Conservation (phyloP, 306 rosid genomes). For the Trichosanthes truncata region DNA sequence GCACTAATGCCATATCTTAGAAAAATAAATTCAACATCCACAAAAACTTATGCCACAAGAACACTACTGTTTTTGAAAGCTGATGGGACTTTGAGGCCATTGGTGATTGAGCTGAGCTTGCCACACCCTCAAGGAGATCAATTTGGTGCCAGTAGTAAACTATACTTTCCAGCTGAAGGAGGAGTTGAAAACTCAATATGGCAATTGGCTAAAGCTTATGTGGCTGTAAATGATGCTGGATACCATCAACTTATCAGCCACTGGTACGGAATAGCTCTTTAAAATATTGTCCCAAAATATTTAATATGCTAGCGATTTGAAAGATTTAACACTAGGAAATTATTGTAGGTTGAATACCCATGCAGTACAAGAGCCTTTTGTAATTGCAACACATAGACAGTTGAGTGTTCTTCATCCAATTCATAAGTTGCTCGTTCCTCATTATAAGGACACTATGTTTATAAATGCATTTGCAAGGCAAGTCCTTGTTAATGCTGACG, state of each 20-base stretch:
- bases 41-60: slow-evolving; percentile 60
- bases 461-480: slow-evolving; percentile 59
- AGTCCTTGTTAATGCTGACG: slow-evolving; percentile 58
- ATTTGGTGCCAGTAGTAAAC: slow-evolving; percentile 45
- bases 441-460: slow-evolving; percentile 76
- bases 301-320: too few relatives aligned
- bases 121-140: slow-evolving; percentile 48
- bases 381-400: slow-evolving; percentile 63
- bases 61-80: slow-evolving; percentile 49
- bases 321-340: too few relatives aligned
- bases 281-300: too few relatives aligned
- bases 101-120: slow-evolving; percentile 70
- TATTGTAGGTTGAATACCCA: slow-evolving; percentile 59
- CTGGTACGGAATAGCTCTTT: slow-evolving; percentile 33
- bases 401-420: slow-evolving; percentile 81
- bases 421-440: slow-evolving; percentile 65
- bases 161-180: slow-evolving; percentile 36
- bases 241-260: slow-evolving; percentile 74
- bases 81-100: slow-evolving; percentile 63
- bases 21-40: slow-evolving; percentile 48
- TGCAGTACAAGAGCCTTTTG: slow-evolving; percentile 70
- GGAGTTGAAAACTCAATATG: slow-evolving; percentile 51
- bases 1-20: slow-evolving; percentile 54
- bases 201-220: slow-evolving; percentile 82
- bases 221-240: slow-evolving; percentile 51